Evolutionary conservation across 805 yeast genomes (phyloP).

Genomic region (Kodamaea laetipori): DNA sequence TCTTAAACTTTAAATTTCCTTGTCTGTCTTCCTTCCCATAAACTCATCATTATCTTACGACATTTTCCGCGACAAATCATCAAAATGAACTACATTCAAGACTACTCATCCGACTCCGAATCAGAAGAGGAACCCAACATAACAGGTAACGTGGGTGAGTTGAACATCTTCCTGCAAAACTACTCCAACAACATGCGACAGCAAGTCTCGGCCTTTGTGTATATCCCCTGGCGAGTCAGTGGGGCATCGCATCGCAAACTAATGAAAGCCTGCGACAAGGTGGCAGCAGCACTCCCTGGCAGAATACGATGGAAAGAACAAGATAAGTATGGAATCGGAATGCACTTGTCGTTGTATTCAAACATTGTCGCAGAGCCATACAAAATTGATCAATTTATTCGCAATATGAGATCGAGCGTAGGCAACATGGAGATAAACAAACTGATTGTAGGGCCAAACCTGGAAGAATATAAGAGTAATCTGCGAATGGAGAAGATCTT

Average conservation of each 20-base stretch:
- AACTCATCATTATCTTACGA: too few species aligned
- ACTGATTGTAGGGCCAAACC: conserved; percentile 6
- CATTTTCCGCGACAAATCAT: too few species aligned
- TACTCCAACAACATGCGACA: conserved; percentile 19
- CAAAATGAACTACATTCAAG: conserved; percentile 14
- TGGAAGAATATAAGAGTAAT: conserved; percentile 4
- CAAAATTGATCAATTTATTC: conserved; percentile 11
- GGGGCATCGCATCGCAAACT: conserved; percentile 10
- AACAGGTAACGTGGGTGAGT: conserved; percentile 3
- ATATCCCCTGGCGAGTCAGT: conserved; percentile 24
- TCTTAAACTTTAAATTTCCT: too few species aligned
- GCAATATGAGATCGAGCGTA: conserved; percentile 13
- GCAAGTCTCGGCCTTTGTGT: conserved; percentile 17
- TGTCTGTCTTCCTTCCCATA: too few species aligned
- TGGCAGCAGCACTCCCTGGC: background rate
- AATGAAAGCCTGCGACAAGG: conserved; percentile 1
- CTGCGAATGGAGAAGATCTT: conserved; percentile 6
- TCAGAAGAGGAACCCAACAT: conserved; percentile 8
- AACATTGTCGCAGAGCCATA: conserved; percentile 16
- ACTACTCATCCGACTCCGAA: conserved; percentile 21
- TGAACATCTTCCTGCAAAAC: conserved; percentile 20
- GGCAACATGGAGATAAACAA: conserved; percentile 2
- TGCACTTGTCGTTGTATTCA: conserved; percentile 22
- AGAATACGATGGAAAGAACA: background rate
- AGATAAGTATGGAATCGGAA: conserved; percentile 9